These are phyloP conservation scores for Metarhizium guizhouense DNA, from an alignment of 2,329 filamentous ascomycete genomes.

Conservation along the genomic window DNA sequence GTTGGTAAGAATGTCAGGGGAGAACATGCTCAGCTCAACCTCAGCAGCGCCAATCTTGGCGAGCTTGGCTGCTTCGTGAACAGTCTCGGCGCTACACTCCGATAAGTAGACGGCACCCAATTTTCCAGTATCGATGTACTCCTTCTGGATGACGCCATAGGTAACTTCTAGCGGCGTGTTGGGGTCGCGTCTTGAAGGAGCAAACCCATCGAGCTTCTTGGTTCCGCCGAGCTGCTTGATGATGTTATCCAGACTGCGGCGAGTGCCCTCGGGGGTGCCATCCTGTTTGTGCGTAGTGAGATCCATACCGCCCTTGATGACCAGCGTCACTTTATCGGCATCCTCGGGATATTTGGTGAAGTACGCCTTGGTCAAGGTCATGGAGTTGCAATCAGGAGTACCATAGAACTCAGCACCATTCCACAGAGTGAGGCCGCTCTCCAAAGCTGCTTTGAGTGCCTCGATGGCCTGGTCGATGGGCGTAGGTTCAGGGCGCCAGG, in stretches of 20 bases:
- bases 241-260: slow-evolving; percentile 49
- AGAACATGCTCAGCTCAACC: slow-evolving; percentile 44
- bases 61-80: slow-evolving; percentile 36
- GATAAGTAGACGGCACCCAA: slow-evolving; percentile 42
- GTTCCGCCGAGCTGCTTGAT: slow-evolving; percentile 40
- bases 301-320: slow-evolving; percentile 50
- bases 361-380: slow-evolving; percentile 52
- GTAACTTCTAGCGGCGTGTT: slow-evolving; percentile 35
- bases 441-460: slow-evolving; percentile 44
- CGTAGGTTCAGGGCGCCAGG: slow-evolving; percentile 29
- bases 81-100: slow-evolving; percentile 40
- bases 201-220: slow-evolving; percentile 53
- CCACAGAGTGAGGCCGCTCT: slow-evolving; percentile 41
- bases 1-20: slow-evolving; percentile 38
- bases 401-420: slow-evolving; percentile 61
- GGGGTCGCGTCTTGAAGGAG: slow-evolving; percentile 47
- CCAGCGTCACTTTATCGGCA: slow-evolving; percentile 50
- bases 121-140: slow-evolving; percentile 43
- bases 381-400: slow-evolving; percentile 44
- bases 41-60: slow-evolving; percentile 40
- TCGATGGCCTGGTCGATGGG: slow-evolving; percentile 40
- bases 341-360: slow-evolving; percentile 56
- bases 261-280: slow-evolving; percentile 43
- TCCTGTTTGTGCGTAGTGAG: slow-evolving; percentile 28
- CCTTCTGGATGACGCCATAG: slow-evolving; percentile 32